Evolutionary conservation across 208 protist species (phyloP).

Genomic region (Wallacemonas sp.): DNA sequence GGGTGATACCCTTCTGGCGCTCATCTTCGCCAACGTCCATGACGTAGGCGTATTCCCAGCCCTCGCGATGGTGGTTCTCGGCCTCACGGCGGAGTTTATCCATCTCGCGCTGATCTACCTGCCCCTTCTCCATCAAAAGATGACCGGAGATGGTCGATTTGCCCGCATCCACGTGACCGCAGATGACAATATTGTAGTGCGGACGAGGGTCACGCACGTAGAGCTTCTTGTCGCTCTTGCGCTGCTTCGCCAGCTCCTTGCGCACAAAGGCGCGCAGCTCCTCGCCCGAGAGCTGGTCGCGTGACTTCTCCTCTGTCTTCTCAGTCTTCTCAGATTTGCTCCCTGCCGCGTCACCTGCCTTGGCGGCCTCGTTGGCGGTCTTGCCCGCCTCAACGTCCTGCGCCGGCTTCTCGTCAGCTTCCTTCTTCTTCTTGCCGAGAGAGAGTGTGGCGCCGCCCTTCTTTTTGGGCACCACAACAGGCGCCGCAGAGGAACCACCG

Average conservation of each 20-base stretch:
- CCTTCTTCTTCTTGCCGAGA: constrained; percentile 71
- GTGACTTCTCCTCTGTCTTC: constrained; percentile 23
- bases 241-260: constrained; percentile 77
- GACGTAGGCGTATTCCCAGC: constrained; percentile 97
- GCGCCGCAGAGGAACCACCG: constrained; percentile 33
- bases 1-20: constrained; percentile 98
- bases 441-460: constrained; percentile 71
- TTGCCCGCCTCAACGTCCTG: constrained; percentile 12
- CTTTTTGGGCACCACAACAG: constrained; percentile 49
- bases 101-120: constrained; percentile 98
- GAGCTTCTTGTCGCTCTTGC: constrained; percentile 57
- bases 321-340: constrained; percentile 17
- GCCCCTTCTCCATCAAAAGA: constrained; percentile 94
- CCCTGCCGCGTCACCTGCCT: constrained; percentile 1
- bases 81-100: constrained; percentile 98
- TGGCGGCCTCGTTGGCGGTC: constrained; percentile 14
- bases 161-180: constrained; percentile 99
- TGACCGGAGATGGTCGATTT: constrained; percentile 99
- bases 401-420: constrained; percentile 24
- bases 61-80: constrained; percentile 95
- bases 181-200: constrained; percentile 99
- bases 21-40: constrained; percentile 99
- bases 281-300: constrained; percentile 23
- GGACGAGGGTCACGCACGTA: constrained; percentile 87
- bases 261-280: constrained; percentile 70